Conservation (phyloP, 148 eudicot genomes). For the Linanthus parryae region DNA sequence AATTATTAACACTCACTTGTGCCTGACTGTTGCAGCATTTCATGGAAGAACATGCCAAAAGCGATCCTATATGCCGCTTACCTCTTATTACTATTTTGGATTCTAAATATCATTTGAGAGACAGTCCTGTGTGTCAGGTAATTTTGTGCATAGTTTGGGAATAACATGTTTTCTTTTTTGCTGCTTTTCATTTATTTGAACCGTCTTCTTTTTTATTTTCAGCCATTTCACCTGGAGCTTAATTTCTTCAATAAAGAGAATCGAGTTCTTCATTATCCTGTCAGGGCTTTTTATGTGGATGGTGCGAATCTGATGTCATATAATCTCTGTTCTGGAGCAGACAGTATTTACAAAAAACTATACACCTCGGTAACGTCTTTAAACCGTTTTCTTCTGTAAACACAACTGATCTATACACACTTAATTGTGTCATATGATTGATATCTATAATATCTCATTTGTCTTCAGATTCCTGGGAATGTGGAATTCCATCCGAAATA, state of each 20-base stretch:
- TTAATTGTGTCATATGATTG: too few species aligned
- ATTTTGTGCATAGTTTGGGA: slow-evolving; percentile 7
- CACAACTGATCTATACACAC: too few species aligned
- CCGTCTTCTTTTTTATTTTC: slow-evolving; percentile 22
- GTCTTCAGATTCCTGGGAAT: slow-evolving; percentile 73
- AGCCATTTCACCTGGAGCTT: slow-evolving; percentile 92
- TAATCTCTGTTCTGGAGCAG: slow-evolving; percentile 79
- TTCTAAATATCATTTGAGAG: slow-evolving; percentile 60
- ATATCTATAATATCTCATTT: too few species aligned
- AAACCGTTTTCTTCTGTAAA: too few species aligned
- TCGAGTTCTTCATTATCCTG: slow-evolving; percentile 90
- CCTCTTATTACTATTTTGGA: slow-evolving; percentile 85
- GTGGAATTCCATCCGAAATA: slow-evolving; percentile 67
- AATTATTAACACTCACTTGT: background rate
- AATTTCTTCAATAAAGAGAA: slow-evolving; percentile 86
- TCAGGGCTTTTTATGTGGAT: slow-evolving; percentile 81
- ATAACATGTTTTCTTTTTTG: background rate
- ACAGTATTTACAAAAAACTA: slow-evolving; percentile 84
- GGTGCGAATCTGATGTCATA: slow-evolving; percentile 85
- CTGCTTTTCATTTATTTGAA: background rate
- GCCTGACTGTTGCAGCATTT: slow-evolving; percentile 60
- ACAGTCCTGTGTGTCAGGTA: slow-evolving; percentile 96
- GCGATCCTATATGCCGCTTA: slow-evolving; percentile 83
- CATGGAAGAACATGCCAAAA: slow-evolving; percentile 96
- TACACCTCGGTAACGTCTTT: slow-evolving; percentile 53